Conservation (phyloP, 768 basidiomycete genomes). For the Pluteus cervinus region DNA sequence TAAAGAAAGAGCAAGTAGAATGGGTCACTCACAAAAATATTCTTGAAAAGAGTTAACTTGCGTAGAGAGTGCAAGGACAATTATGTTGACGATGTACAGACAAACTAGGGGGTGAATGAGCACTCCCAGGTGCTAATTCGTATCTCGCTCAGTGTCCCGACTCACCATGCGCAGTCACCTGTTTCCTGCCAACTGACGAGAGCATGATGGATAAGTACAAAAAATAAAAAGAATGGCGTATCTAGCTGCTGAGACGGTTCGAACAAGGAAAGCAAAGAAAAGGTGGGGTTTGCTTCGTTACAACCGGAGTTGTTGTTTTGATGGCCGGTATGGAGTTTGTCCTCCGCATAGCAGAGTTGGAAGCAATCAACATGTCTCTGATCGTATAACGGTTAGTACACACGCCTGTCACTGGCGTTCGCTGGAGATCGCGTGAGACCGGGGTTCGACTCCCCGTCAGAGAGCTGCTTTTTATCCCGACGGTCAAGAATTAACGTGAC, state of each 20-base stretch:
- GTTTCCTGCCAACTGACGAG: constrained; percentile 22
- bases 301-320: too few relatives aligned
- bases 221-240: too few relatives aligned
- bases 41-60: constrained; percentile 53
- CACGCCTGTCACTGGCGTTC: constrained; percentile 6
- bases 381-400: constrained; percentile 10
- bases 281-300: too few relatives aligned
- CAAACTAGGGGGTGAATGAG: constrained; percentile 21
- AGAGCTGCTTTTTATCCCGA: constrained; percentile 2
- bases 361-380: constrained; percentile 3
- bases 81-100: constrained; percentile 39
- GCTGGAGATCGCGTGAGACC: constrained; percentile 8
- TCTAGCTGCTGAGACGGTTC: too few relatives aligned
- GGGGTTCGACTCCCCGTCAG: constrained; percentile 9
- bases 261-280: too few relatives aligned
- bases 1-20: not conserved
- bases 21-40: constrained; percentile 47
- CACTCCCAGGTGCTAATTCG: not conserved
- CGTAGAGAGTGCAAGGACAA: constrained; percentile 47
- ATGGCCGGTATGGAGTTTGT: too few relatives aligned
- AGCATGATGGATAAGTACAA: too few relatives aligned
- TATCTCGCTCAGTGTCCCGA: not conserved
- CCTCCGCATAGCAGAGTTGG: too few relatives aligned
- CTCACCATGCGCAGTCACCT: constrained; percentile 23
- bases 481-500: too few relatives aligned